Evolutionary conservation across 805 yeast genomes (phyloP).

Genomic region (Starmera dryadoides): DNA sequence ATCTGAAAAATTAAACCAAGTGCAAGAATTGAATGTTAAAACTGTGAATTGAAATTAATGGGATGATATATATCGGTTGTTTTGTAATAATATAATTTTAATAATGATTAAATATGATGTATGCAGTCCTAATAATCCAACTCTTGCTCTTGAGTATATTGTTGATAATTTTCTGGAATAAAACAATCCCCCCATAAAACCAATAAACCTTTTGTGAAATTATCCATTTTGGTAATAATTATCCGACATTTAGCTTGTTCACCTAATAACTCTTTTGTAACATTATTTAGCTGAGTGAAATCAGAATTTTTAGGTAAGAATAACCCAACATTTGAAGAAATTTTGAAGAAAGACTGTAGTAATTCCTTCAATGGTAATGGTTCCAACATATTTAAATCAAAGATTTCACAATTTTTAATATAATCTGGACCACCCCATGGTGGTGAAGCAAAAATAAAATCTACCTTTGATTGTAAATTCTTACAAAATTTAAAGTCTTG

Average conservation of each 20-base stretch:
- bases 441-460: conserved; percentile 66
- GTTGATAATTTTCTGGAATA: conserved; percentile 15
- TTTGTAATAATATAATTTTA: not conserved
- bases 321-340: conserved; percentile 43
- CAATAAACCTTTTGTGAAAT: conserved; percentile 44
- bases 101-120: not conserved
- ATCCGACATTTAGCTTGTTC: conserved; percentile 35
- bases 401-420: conserved; percentile 25
- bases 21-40: not conserved
- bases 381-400: conserved; percentile 36
- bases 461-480: conserved; percentile 23
- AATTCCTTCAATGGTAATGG: conserved; percentile 45
- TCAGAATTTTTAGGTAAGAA: conserved; percentile 60
- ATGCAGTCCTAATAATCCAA: not conserved
- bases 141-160: not conserved
- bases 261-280: conserved; percentile 42
- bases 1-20: conserved; percentile 5
- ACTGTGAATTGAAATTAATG: not conserved
- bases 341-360: conserved; percentile 31
- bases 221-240: conserved; percentile 32
- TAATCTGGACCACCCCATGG: conserved; percentile 86
- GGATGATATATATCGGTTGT: not conserved
- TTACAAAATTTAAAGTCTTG: conserved; percentile 8
- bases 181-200: conserved; percentile 55
- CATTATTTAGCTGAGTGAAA: conserved; percentile 39